phyloP scores from a whole-genome alignment of 73 alveolate genomes.

The Uronychia binucleata region DNA sequence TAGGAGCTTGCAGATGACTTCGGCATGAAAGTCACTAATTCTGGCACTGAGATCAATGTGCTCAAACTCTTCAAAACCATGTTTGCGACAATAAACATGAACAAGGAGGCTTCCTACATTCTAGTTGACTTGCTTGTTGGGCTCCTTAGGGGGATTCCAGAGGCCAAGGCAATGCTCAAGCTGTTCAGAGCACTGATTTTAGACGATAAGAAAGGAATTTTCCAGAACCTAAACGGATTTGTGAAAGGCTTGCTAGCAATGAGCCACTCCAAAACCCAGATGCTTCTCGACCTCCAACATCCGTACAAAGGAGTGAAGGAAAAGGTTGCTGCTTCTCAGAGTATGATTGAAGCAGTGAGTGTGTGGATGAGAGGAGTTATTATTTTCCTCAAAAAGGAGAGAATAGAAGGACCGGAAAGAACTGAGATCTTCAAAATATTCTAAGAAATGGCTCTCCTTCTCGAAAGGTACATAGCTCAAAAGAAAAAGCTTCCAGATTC shows the following conservation, averaged over 20 bases:
- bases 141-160: not conserved
- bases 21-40: not conserved
- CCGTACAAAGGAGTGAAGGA: not conserved
- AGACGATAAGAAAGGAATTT: not conserved
- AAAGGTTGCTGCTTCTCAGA: not conserved
- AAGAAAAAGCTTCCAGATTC: not conserved
- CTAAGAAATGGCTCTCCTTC: not conserved
- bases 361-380: not conserved
- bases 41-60: not conserved
- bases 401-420: not conserved
- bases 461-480: not conserved
- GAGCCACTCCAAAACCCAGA: not conserved
- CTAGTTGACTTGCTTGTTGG: not conserved
- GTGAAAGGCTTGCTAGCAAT: not conserved
- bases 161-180: not conserved
- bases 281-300: not conserved
- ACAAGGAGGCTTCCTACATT: not conserved
- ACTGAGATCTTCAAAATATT: not conserved
- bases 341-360: not conserved
- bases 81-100: not conserved
- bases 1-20: not conserved
- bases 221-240: not conserved
- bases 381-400: not conserved
- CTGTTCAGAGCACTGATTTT: not conserved
- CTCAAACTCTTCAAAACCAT: not conserved